These are phyloP conservation scores for Phytophthora idaei DNA, from an alignment of 352 stramenopile genomes.

Conservation along the genomic window DNA sequence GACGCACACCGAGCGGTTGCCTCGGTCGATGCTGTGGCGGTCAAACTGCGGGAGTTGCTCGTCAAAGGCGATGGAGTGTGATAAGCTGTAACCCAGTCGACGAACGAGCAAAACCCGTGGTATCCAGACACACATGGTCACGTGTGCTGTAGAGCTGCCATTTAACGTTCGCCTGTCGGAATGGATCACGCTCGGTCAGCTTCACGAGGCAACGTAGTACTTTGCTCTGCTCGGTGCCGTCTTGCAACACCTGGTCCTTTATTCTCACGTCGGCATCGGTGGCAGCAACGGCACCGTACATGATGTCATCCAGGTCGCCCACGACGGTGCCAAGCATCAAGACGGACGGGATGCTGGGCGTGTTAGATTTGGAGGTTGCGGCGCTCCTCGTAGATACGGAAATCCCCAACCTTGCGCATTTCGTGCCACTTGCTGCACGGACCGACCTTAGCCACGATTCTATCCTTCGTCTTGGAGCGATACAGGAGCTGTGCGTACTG, in stretches of 20 bases:
- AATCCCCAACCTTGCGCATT: slow-evolving; percentile 33
- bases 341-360: slow-evolving; percentile 23
- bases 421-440: slow-evolving; percentile 27
- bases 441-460: background rate
- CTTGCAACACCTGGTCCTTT: slow-evolving; percentile 40
- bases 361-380: background rate
- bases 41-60: slow-evolving; percentile 46
- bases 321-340: slow-evolving; percentile 29
- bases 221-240: slow-evolving; percentile 37
- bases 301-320: slow-evolving; percentile 47
- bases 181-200: slow-evolving; percentile 37
- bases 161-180: slow-evolving; percentile 53
- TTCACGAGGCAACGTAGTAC: slow-evolving; percentile 21
- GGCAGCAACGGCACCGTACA: slow-evolving; percentile 44
- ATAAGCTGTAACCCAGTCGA: slow-evolving; percentile 41
- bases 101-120: slow-evolving; percentile 37
- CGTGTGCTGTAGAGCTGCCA: slow-evolving; percentile 47
- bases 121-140: slow-evolving; percentile 52
- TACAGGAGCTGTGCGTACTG: slow-evolving; percentile 28
- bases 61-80: slow-evolving; percentile 53
- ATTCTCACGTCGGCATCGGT: slow-evolving; percentile 38
- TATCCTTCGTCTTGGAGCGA: slow-evolving; percentile 14
- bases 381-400: slow-evolving; percentile 38
- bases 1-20: slow-evolving; percentile 48
- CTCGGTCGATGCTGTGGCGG: slow-evolving; percentile 44